These are phyloP conservation scores for Keithomyces neogunnii DNA, from an alignment of 2,329 filamentous ascomycete genomes.

Conservation along the genomic window DNA sequence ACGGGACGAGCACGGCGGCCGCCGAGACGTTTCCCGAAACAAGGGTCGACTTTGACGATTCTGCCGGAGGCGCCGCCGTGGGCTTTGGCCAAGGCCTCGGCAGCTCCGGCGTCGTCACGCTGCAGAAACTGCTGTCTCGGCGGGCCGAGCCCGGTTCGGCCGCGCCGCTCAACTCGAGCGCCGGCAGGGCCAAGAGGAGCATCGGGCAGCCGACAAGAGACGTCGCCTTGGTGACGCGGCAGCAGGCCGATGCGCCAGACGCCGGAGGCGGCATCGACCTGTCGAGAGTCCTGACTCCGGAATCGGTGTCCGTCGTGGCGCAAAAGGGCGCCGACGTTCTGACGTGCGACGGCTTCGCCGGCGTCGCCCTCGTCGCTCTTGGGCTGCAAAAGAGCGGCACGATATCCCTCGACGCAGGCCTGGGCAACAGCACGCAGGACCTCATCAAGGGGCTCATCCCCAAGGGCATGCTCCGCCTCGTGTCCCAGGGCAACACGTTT, in stretches of 20 bases:
- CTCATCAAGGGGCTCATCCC: constrained; percentile 17
- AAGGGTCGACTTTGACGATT: constrained; percentile 24
- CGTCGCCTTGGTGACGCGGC: background rate
- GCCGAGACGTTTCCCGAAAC: constrained; percentile 11
- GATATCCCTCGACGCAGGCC: constrained; percentile 2
- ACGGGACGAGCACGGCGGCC: constrained; percentile 17
- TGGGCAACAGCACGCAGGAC: constrained; percentile 8
- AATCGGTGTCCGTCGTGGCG: constrained; percentile 18
- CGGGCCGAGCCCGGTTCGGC: constrained; percentile 8
- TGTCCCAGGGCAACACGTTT: constrained; percentile 17
- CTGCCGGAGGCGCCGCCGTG: constrained; percentile 23
- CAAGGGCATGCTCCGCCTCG: constrained; percentile 16
- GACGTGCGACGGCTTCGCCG: constrained; percentile 24
- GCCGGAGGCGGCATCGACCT: constrained; percentile 12
- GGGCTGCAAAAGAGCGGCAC: constrained; percentile 18
- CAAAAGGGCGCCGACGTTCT: constrained; percentile 22
- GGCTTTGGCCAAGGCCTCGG: constrained; percentile 27
- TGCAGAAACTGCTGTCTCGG: constrained; percentile 17
- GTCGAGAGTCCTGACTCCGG: constrained; percentile 18
- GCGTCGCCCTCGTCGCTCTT: constrained; percentile 16
- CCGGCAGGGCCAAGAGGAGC: background rate
- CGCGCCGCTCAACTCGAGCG: background rate
- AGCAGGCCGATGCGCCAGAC: background rate
- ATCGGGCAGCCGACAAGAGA: background rate
- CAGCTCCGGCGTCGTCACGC: constrained; percentile 22